Percentiles rank a stretch among this genome's conserved stretches.
Conservation (phyloP, 306 rosid species). For the Quercus ilex region DNA sequence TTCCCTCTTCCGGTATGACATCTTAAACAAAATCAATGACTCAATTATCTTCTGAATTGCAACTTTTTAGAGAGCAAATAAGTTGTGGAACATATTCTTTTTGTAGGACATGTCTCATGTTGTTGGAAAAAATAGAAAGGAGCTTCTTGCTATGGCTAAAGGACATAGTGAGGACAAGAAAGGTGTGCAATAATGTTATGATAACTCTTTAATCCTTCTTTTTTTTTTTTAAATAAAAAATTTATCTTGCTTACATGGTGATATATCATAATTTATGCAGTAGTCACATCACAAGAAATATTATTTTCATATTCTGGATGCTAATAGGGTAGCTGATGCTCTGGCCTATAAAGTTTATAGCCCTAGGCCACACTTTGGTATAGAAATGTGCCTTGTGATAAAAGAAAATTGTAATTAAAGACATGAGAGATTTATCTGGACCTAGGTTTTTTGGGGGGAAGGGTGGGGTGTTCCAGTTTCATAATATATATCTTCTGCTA, state of each 20-base stretch:
- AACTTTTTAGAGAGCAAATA: slow-evolving; percentile 18
- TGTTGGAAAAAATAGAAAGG: slow-evolving; percentile 90
- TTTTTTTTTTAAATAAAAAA: slow-evolving; percentile 5
- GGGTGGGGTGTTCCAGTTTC: no score
- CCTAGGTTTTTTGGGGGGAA: not conserved
- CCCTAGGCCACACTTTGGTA: not conserved
- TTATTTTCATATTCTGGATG: not conserved
- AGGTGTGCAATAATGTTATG: slow-evolving; percentile 45
- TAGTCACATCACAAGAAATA: not conserved
- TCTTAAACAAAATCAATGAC: slow-evolving; percentile 16
- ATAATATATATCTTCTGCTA: slow-evolving; percentile 2
- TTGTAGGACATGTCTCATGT: slow-evolving; percentile 95
- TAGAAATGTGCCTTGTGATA: not conserved
- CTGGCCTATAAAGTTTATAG: slow-evolving; percentile 1
- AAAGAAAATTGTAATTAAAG: not conserved
- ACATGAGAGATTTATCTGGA: not conserved
- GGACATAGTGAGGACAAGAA: slow-evolving; percentile 92
- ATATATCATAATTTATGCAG: not conserved
- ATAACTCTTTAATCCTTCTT: not conserved
- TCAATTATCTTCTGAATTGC: slow-evolving; percentile 7
- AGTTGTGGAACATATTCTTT: slow-evolving; percentile 26
- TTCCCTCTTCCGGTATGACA: slow-evolving; percentile 92
- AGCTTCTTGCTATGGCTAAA: slow-evolving; percentile 97
- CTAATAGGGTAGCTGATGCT: slow-evolving; percentile 3
- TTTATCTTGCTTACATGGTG: not conserved